A percentile compares a stretch with the other conserved stretches of the same genome.
phyloP scores from a whole-genome alignment of 148 eudicot species.

The Nepenthes gracilis region DNA sequence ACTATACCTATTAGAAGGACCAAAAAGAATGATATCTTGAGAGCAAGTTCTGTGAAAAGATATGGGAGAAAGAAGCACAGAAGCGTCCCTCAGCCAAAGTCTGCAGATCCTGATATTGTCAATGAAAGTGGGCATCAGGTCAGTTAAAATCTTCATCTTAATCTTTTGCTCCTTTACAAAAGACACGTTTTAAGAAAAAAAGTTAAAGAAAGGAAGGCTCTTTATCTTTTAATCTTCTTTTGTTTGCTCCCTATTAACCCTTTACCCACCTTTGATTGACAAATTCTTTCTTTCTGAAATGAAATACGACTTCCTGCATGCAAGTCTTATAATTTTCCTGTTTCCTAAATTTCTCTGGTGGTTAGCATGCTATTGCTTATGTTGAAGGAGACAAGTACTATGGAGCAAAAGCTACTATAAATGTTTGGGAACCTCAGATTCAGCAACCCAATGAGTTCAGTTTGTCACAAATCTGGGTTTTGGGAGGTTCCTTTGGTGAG shows the following conservation, averaged over 20 bases:
- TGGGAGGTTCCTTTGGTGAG: conserved; percentile 94
- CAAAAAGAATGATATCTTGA: conserved; percentile 62
- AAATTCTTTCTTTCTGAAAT: no score
- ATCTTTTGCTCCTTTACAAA: background rate
- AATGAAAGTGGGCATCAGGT: conserved; percentile 97
- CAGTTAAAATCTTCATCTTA: conserved; percentile 1
- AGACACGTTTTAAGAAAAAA: no score
- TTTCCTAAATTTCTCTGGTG: no score
- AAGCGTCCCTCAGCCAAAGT: conserved; percentile 61
- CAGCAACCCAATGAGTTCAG: conserved; percentile 97
- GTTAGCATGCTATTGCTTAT: conserved; percentile 93
- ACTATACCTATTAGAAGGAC: conserved; percentile 90
- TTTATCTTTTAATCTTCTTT: no score
- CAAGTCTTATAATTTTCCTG: no score
- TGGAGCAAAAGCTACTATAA: conserved; percentile 92
- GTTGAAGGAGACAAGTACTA: conserved; percentile 91
- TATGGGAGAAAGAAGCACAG: conserved; percentile 84
- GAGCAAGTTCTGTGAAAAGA: conserved; percentile 79
- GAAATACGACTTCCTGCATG: no score
- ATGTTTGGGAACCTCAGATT: conserved; percentile 93
- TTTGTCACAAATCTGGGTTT: conserved; percentile 84
- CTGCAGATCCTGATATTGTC: conserved; percentile 88
- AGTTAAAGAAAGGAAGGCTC: no score
- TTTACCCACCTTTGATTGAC: no score
- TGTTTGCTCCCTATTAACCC: no score